phyloP scores from a whole-genome alignment of 768 basidiomycete species.

The Astraeus odoratus region DNA sequence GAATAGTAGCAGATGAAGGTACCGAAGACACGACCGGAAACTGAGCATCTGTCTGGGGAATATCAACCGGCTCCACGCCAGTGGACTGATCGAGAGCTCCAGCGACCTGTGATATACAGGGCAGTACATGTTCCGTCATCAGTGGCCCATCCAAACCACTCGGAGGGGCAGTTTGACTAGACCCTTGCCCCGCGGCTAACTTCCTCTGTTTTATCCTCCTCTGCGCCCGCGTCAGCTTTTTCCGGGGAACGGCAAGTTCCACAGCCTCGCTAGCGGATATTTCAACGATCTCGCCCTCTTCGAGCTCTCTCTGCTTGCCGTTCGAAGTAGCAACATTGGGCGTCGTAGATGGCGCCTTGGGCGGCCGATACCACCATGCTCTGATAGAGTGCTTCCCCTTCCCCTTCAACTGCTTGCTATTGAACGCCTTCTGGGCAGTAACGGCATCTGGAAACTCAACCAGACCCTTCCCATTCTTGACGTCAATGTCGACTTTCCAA shows the following conservation, averaged over 20 bases:
- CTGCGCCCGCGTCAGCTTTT: conserved; percentile 2
- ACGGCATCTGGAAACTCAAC: conserved; percentile 44
- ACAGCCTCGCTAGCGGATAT: neutral
- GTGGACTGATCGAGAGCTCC: neutral
- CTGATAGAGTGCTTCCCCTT: conserved; percentile 18
- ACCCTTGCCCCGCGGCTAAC: neutral
- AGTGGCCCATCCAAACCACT: neutral
- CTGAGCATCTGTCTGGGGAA: neutral
- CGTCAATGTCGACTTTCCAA: conserved; percentile 36
- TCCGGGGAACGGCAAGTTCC: neutral
- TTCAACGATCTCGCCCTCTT: conserved; percentile 11
- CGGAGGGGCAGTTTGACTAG: too few species aligned
- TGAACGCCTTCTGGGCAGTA: conserved; percentile 40
- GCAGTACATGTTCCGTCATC: neutral
- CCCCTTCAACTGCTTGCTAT: conserved; percentile 35
- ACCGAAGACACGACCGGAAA: conserved; percentile 6
- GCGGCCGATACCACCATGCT: conserved; percentile 12
- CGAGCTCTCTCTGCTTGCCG: conserved; percentile 6
- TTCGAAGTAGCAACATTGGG: neutral
- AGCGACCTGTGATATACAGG: neutral
- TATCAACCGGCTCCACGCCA: neutral
- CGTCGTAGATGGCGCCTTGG: neutral
- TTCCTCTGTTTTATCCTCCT: neutral
- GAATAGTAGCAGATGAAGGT: conserved; percentile 1
- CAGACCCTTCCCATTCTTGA: conserved; percentile 37